These are phyloP conservation scores for Tripterygium wilfordii DNA, from an alignment of 177 flowering plant genomes.

Conservation along the genomic window DNA sequence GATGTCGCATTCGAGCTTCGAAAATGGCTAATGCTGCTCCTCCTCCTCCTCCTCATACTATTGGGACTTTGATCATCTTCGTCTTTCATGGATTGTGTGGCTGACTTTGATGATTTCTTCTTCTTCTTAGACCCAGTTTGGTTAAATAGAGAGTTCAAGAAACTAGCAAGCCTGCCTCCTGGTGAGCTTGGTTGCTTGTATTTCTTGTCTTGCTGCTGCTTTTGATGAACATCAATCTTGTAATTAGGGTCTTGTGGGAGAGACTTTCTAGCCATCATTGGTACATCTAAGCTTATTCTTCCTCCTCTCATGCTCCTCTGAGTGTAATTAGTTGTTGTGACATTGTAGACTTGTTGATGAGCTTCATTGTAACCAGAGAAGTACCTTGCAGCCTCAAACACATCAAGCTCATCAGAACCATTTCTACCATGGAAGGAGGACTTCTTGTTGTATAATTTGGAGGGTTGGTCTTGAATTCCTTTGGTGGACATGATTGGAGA, in stretches of 20 bases:
- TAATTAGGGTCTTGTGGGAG: conserved; percentile 9
- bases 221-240: conserved; percentile 2
- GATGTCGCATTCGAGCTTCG: conserved; percentile 26
- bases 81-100: conserved; percentile 35
- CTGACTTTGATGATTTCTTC: conserved; percentile 48
- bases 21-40: conserved; percentile 82
- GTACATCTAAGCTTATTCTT: conserved; percentile 62
- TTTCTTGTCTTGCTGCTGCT: conserved; percentile 42
- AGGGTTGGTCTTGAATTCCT: conserved; percentile 1
- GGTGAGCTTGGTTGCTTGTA: conserved; percentile 87
- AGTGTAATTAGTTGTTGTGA: conserved; percentile 8
- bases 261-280: conserved; percentile 13
- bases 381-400: conserved; percentile 82
- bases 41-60: conserved; percentile 62
- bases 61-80: conserved; percentile 49
- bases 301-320: conserved; percentile 30
- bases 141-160: conserved; percentile 74
- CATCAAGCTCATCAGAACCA: conserved; percentile 80
- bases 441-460: conserved; percentile 16
- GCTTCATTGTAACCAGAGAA: conserved; percentile 54
- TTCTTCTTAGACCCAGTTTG: conserved; percentile 74
- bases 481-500: conserved; percentile 34
- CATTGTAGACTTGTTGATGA: conserved; percentile 4
- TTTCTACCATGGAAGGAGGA: conserved; percentile 42
- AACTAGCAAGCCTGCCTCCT: conserved; percentile 73